Base-by-base conservation (phyloP, 2,329 filamentous ascomycete genomes). In the Aureobasidium sp. region DNA sequence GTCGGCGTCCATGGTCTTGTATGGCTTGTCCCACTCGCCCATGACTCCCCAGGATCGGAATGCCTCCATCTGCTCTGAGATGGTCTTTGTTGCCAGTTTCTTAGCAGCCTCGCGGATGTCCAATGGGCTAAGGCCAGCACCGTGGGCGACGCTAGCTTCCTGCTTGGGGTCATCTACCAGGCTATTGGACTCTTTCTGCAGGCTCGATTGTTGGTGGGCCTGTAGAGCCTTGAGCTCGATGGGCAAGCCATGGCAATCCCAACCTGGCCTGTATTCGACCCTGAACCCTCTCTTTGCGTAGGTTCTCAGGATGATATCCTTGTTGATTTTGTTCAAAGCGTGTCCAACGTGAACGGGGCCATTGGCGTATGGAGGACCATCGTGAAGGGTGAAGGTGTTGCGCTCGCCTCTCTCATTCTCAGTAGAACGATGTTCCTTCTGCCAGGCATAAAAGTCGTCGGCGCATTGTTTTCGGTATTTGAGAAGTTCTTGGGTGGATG, bases 291-390 rank as follows among this genome's bases (percentile, higher is more conserved):
- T 83, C 64, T 89, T 85, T 64, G 97, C 78, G 76, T 96, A 86
- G 65, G 88, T 86, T 44, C 94, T 85, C 68, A 92, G 82, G 65
- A 96, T 90, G 70, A 97, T 89, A 75, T 99, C 94, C 79, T 99
- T 99, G 64, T 96, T 81, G 68, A 97, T 88, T 77, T 99, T 99
- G 76, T 99, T 99, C 71, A 99, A 79, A 39, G 94, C 92, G 79
- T 99, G 94, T 2, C 94, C 94, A 64, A 95, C 86, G 71, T 99
- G 94, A 10, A 99, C 82, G 48, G 83, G 84, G 15, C 94, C 94
- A 77, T 99, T 99, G 66, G 94, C 94, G 73, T 97, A 99, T 0
- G 94, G 94, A 0, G 94, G 94, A 0, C 94, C 94, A 85, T 99
- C 94, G 72, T 97, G 94, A 9, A 99, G 80, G 1, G 92, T 79